These are phyloP conservation scores for Backusella liffmaniae DNA, from an alignment of 192 early-diverging fungal species.

Conservation along the genomic window DNA sequence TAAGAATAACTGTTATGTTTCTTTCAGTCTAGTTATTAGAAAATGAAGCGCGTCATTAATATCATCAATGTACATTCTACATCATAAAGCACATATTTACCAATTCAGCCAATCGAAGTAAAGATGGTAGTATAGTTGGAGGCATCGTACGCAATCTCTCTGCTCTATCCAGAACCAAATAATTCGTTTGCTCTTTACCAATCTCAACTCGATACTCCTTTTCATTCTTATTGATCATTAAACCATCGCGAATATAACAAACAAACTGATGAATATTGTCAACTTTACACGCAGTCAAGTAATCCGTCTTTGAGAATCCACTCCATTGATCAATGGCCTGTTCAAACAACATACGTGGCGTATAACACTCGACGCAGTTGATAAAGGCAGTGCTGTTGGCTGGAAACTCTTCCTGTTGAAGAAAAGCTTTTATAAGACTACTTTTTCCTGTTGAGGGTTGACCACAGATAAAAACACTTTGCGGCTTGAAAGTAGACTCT, in stretches of 20 bases:
- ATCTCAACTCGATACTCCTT: neutral
- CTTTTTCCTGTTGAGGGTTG: constrained; percentile 53
- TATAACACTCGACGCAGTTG: constrained; percentile 76
- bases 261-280: constrained; percentile 77
- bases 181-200: constrained; percentile 53
- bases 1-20: constrained; percentile 70
- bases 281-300: constrained; percentile 51
- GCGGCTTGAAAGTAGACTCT: neutral
- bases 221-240: constrained; percentile 2
- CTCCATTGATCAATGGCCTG: constrained; percentile 66
- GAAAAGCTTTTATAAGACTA: constrained; percentile 36
- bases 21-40: constrained; percentile 32
- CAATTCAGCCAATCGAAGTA: constrained; percentile 72
- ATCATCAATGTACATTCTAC: neutral
- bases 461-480: constrained; percentile 46
- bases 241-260: constrained; percentile 26
- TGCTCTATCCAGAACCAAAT: constrained; percentile 56
- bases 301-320: constrained; percentile 49
- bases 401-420: constrained; percentile 5
- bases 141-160: constrained; percentile 75
- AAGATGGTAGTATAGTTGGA: constrained; percentile 60
- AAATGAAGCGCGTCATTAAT: neutral
- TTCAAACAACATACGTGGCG: constrained; percentile 78
- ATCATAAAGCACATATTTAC: constrained; percentile 34
- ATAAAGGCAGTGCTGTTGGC: constrained; percentile 45